Percentiles rank a stretch among this genome's conserved stretches.
Conservation (phyloP, 257 asterid species). For the Solanum sitiens region DNA sequence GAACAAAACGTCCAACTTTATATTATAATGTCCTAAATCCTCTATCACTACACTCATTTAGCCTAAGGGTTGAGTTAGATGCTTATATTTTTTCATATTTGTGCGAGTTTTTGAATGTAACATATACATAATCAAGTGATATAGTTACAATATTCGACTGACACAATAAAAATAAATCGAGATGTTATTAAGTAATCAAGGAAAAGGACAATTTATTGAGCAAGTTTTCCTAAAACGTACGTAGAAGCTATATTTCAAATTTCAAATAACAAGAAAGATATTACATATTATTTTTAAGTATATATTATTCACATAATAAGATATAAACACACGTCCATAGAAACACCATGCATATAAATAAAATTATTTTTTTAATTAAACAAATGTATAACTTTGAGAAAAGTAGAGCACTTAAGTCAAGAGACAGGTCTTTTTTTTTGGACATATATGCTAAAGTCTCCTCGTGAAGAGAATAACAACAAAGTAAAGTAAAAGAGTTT, state of each 20-base stretch:
- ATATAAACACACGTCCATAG: conserved; percentile 20
- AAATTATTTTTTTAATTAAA: background rate
- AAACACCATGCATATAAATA: conserved; percentile 6
- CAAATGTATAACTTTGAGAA: conserved; percentile 16
- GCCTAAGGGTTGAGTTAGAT: no score
- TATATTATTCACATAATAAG: background rate
- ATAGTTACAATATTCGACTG: background rate
- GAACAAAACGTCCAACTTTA: no score
- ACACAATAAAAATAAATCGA: background rate
- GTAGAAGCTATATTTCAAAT: background rate
- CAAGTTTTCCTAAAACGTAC: background rate
- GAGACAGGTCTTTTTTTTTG: conserved; percentile 38
- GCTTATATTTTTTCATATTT: no score
- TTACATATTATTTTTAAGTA: background rate
- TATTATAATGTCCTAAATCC: no score
- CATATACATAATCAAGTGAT: background rate
- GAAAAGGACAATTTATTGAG: background rate
- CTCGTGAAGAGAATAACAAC: conserved; percentile 59
- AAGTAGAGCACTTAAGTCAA: conserved; percentile 59
- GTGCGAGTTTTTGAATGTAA: no score
- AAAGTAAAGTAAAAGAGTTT: conserved; percentile 12
- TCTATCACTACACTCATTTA: no score
- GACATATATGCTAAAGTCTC: conserved; percentile 25
- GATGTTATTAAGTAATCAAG: background rate
- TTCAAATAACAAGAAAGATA: background rate